phyloP scores from a whole-genome alignment of 805 yeast species.

The Sugiyamaella smithiae region DNA sequence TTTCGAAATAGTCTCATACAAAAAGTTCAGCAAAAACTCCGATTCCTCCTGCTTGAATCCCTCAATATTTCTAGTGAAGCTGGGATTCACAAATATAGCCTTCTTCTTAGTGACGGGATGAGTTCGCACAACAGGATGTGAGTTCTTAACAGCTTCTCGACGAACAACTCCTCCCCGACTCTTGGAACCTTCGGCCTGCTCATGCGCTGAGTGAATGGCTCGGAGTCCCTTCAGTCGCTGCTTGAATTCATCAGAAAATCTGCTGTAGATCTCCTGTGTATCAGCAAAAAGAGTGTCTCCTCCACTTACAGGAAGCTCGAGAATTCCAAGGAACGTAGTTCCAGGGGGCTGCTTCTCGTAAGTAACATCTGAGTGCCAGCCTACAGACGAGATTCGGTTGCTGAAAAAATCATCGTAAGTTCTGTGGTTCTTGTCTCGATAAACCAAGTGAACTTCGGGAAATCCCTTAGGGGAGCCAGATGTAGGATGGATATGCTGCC shows the following conservation, averaged over 20 bases:
- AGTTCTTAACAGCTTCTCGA: conserved; percentile 44
- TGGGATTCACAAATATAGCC: conserved; percentile 50
- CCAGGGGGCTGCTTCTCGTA: conserved; percentile 75
- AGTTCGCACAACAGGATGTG: conserved; percentile 56
- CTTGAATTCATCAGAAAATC: conserved; percentile 65
- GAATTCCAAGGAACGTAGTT: conserved; percentile 58
- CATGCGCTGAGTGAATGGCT: conserved; percentile 66
- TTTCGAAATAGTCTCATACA: conserved; percentile 51
- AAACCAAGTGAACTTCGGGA: conserved; percentile 62
- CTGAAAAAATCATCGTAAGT: conserved; percentile 15
- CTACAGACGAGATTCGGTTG: conserved; percentile 27
- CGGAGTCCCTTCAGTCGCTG: conserved; percentile 55
- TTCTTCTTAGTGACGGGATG: conserved; percentile 65
- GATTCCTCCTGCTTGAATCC: conserved; percentile 70
- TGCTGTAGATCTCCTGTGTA: conserved; percentile 62
- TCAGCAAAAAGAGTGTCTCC: conserved; percentile 77
- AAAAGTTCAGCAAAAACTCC: conserved; percentile 42
- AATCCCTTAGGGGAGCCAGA: conserved; percentile 61
- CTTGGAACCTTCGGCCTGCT: conserved; percentile 37
- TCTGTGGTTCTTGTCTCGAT: conserved; percentile 43
- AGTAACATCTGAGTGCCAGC: conserved; percentile 73
- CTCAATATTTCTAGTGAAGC: conserved; percentile 57
- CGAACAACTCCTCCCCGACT: conserved; percentile 44
- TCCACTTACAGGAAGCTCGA: conserved; percentile 60
- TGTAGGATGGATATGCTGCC: conserved; percentile 69